Conservation (phyloP, 441 rosid species). For the Jatropha multifida region DNA sequence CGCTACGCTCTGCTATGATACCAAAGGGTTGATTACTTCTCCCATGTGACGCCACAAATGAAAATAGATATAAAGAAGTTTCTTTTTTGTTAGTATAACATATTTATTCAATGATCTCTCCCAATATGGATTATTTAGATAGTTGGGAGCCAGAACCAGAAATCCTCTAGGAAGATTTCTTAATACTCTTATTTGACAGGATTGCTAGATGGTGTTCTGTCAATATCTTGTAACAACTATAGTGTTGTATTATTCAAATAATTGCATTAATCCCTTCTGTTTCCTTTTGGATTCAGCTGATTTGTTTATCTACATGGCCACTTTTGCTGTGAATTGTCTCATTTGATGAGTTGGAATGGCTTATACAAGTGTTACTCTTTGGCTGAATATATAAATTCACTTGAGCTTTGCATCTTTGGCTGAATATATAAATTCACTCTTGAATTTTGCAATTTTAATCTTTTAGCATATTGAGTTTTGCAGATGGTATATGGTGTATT, state of each 20-base stretch:
- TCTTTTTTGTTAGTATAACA: neutral
- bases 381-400: neutral
- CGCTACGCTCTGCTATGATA: neutral
- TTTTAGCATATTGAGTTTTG: too few species aligned
- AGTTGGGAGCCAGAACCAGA: slow-evolving; percentile 18
- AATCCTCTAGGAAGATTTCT: slow-evolving; percentile 8
- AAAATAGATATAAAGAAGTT: neutral
- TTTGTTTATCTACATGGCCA: neutral
- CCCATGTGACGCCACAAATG: slow-evolving; percentile 13
- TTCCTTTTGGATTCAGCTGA: slow-evolving; percentile 6
- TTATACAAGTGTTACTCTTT: neutral
- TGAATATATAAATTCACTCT: neutral
- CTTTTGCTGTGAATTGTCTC: neutral
- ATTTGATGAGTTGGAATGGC: neutral
- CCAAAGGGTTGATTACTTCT: slow-evolving; percentile 18
- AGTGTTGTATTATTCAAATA: slow-evolving; percentile 9
- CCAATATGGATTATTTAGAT: slow-evolving; percentile 25
- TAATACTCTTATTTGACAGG: neutral
- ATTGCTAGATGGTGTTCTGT: slow-evolving; percentile 4
- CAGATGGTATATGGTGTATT: too few species aligned
- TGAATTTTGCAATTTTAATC: too few species aligned
- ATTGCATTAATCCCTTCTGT: neutral
- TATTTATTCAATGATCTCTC: slow-evolving; percentile 17
- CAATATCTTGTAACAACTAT: neutral
- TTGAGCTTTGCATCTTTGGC: too few species aligned